Conservation (phyloP, 306 rosid genomes). For the Cucumis cinereus region DNA sequence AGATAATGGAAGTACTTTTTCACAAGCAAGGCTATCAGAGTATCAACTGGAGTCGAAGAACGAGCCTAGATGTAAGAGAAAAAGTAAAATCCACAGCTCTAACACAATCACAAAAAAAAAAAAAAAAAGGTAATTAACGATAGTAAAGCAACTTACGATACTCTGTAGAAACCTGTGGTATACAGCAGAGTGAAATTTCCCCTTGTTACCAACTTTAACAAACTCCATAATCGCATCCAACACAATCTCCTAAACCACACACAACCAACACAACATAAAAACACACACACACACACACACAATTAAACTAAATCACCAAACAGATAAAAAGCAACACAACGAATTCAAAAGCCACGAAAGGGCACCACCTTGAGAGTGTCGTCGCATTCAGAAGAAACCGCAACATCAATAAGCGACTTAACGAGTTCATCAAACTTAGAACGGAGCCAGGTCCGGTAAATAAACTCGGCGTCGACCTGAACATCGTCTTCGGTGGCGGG, state of each 20-base stretch:
- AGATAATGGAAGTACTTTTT: slow-evolving; percentile 63
- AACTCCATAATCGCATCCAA: slow-evolving; percentile 81
- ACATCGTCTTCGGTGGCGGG: not conserved
- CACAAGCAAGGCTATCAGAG: slow-evolving; percentile 45
- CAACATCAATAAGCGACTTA: slow-evolving; percentile 37
- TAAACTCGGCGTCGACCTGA: slow-evolving; percentile 41
- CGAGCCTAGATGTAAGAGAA: slow-evolving; percentile 27
- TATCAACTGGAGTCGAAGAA: slow-evolving; percentile 13
- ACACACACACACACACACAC: not conserved
- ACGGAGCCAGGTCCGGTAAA: slow-evolving; percentile 68
- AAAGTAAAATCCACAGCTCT: not conserved
- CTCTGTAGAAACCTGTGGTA: slow-evolving; percentile 49
- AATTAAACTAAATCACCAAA: not conserved
- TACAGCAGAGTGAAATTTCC: slow-evolving; percentile 63
- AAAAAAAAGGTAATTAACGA: not conserved
- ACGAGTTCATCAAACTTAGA: slow-evolving; percentile 71
- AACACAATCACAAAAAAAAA: not conserved
- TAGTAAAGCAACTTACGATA: slow-evolving; percentile 37
- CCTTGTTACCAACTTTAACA: slow-evolving; percentile 54
- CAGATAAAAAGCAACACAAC: not conserved
- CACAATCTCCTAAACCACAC: slow-evolving; percentile 43
- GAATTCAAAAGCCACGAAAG: not conserved
- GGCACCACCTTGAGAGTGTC: slow-evolving; percentile 53
- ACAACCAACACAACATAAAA: not conserved
- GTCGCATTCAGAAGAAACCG: slow-evolving; percentile 34